These are phyloP conservation scores for Zostera marina DNA, from an alignment of 116 monocot species.

Conservation along the genomic window DNA sequence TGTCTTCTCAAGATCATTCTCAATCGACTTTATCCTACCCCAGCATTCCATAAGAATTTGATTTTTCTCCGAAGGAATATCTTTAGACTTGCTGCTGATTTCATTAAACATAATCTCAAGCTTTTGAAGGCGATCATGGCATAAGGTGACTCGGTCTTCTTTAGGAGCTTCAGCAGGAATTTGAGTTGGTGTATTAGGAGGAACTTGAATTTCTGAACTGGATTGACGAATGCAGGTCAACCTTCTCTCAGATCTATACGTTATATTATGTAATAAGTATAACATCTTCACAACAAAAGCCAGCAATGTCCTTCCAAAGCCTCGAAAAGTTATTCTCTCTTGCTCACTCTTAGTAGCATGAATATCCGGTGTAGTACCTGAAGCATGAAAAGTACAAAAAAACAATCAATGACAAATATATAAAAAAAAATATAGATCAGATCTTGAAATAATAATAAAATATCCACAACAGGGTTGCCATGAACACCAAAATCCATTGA, in stretches of 20 bases:
- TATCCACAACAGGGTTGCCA: not conserved
- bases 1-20: slow-evolving; percentile 79
- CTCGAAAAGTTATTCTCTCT: slow-evolving; percentile 15
- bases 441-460: not conserved
- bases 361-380: not conserved
- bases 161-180: slow-evolving; percentile 8
- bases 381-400: not conserved
- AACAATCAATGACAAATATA: not conserved
- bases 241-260: slow-evolving; percentile 17
- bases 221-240: slow-evolving; percentile 16
- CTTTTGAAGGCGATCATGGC: slow-evolving; percentile 59
- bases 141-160: slow-evolving; percentile 37
- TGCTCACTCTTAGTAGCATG: slow-evolving; percentile 5
- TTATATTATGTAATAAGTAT: slow-evolving; percentile 22
- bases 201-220: slow-evolving; percentile 7
- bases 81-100: slow-evolving; percentile 37
- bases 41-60: slow-evolving; percentile 59
- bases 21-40: slow-evolving; percentile 73
- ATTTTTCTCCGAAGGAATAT: slow-evolving; percentile 78
- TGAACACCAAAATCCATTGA: slow-evolving; percentile 4
- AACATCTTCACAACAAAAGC: slow-evolving; percentile 48
- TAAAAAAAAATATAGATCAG: not conserved
- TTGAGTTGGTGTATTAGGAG: slow-evolving; percentile 7
- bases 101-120: slow-evolving; percentile 50
- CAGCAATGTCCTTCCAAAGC: slow-evolving; percentile 28